A percentile compares a stretch with the other conserved stretches of the same genome.
Conservation (phyloP, 2,329 filamentous ascomycete species). For the Helminthosporium solani region DNA sequence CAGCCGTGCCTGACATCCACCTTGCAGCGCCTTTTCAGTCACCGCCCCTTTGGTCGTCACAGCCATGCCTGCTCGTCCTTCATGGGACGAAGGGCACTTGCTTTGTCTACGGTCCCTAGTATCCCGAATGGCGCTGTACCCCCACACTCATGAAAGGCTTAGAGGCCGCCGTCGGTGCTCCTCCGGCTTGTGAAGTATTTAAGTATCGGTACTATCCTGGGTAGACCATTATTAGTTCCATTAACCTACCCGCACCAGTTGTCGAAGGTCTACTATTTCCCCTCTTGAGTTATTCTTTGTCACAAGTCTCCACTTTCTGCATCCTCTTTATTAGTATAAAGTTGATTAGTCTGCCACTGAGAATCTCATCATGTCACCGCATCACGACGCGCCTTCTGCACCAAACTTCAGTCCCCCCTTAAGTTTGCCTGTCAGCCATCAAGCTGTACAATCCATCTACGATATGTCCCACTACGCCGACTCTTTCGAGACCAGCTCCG, state of each 20-base stretch:
- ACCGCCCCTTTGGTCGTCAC: constrained; percentile 39
- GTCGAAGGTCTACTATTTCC: constrained; percentile 15
- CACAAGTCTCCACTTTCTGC: constrained; percentile 28
- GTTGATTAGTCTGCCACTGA: constrained; percentile 14
- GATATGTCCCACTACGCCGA: constrained; percentile 38
- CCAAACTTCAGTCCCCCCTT: constrained; percentile 34
- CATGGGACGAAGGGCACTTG: constrained; percentile 17
- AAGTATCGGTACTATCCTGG: constrained; percentile 38
- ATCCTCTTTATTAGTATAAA: constrained; percentile 32
- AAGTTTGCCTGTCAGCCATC: constrained; percentile 26
- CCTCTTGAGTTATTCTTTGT: constrained; percentile 35
- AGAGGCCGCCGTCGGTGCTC: constrained; percentile 16
- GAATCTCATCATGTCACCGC: constrained; percentile 38
- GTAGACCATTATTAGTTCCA: constrained; percentile 25
- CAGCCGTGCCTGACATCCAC: constrained; percentile 38
- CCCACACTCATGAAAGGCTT: constrained; percentile 35
- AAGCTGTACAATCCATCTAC: constrained; percentile 39
- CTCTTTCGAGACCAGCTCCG: constrained; percentile 40
- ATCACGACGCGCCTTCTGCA: constrained; percentile 41
- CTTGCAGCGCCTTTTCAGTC: constrained; percentile 27
- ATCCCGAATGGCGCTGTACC: constrained; percentile 37
- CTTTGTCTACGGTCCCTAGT: constrained; percentile 30
- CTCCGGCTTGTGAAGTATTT: constrained; percentile 37
- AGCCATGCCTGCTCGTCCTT: constrained; percentile 28
- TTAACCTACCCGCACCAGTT: constrained; percentile 40